Evolutionary conservation across 768 basidiomycete species (phyloP), one percentile per base, ranked within the genome.

Genomic region (Sporobolomyces roseus): DNA sequence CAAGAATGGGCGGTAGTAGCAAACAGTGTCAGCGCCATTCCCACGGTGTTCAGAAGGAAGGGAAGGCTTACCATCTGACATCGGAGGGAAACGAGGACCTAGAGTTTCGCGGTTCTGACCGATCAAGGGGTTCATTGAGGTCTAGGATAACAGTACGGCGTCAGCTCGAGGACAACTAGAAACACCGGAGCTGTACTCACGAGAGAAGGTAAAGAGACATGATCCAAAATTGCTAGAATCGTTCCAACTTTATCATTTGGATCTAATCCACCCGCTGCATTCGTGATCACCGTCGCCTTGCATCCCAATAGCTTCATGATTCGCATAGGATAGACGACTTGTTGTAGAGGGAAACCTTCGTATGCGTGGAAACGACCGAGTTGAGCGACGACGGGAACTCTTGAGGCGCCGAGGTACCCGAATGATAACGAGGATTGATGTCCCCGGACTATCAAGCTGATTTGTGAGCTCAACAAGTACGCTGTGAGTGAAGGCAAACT

Each of bases 371-470:
- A 74, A 77, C 92, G 82, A 66, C 91, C 91, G 35, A 93, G 85
- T 88, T 92, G 92, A 14, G 87, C 89, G 4, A 93, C 89, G 16
- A 89, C 91, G 0, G 92, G 88, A 0, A 88, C 83, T n/a, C 84
- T 84, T 59, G 81, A 83, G 35, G 78, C 75, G 1, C 90, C 88
- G 74, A 93, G 81, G 30, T 85, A 78, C 9, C 91, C 91, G 78
- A 93, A 93, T 0, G 90, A 89, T 27, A 93, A 81, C 12, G 83
- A 79, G 66, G 89, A 90, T 78, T 85, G 84, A 74, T 93, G 92
- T 32, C 92, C 91, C n/a, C 78, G 79, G 29, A 93, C 91, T 69
- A 52, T 16, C 35, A 12, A 7, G 32, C 29, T 54, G 6, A 13
- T 14, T 36, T 33, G 14, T 36, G 23, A 38, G 54, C 5, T 19